Evolutionary conservation across 2,329 filamentous ascomycete species (phyloP).

Genomic region (Taxawa tesnikishii): DNA sequence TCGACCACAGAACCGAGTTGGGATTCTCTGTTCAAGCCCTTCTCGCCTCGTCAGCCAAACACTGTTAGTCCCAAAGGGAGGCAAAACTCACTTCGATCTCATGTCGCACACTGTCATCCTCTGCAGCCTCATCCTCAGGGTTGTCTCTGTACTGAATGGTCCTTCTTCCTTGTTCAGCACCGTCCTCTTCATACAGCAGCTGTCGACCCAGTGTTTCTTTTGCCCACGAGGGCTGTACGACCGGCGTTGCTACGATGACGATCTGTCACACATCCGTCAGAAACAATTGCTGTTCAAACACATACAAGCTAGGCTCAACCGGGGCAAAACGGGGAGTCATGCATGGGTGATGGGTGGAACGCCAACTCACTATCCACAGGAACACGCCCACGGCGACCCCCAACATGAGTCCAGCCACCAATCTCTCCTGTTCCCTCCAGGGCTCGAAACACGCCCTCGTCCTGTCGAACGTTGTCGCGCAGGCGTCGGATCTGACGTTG

Average conservation of each 20-base stretch:
- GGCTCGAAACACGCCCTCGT: constrained; percentile 36
- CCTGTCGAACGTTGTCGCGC: constrained; percentile 35
- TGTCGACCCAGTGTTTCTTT: constrained; percentile 6
- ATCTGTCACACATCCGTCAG: constrained; percentile 9
- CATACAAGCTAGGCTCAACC: constrained; percentile 2
- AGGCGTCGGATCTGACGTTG: constrained; percentile 23
- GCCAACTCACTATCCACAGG: constrained; percentile 39
- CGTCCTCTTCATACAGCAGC: constrained; percentile 11
- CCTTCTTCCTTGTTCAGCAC: constrained; percentile 1
- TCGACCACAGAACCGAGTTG: not conserved
- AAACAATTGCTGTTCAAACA: constrained; percentile 4
- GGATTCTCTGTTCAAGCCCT: not conserved
- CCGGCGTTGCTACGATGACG: constrained; percentile 14
- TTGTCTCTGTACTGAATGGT: constrained; percentile 6
- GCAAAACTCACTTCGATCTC: no score
- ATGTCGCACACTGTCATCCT: constrained; percentile 15
- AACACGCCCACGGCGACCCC: constrained; percentile 41
- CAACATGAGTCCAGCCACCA: constrained; percentile 42
- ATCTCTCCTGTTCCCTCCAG: constrained; percentile 46
- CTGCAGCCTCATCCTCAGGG: constrained; percentile 5
- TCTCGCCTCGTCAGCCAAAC: no score
- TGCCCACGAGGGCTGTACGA: constrained; percentile 14
- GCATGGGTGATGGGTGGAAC: no score
- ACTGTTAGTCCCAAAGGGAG: no score
- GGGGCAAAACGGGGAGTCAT: not conserved